Evolutionary conservation across 257 asterid genomes (phyloP).

Genomic region (Solanum tarapatanum): DNA sequence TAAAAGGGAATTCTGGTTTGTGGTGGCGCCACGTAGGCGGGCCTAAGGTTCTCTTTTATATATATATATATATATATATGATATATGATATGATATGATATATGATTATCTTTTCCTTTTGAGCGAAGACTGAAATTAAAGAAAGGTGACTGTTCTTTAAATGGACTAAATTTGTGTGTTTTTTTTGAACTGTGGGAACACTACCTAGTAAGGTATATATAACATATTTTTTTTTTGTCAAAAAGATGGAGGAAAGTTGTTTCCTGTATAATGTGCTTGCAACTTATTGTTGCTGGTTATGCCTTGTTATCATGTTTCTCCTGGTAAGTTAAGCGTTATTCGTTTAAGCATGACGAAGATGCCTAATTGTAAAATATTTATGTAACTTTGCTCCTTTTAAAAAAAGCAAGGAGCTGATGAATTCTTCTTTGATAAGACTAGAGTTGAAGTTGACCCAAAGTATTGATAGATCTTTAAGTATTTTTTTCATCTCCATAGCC

Average conservation of each 20-base stretch:
- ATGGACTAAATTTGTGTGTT: background rate
- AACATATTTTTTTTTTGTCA: background rate
- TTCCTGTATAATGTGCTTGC: background rate
- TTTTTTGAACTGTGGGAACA: background rate
- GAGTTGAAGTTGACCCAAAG: background rate
- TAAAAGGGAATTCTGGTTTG: no score
- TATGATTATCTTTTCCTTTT: background rate
- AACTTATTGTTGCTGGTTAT: background rate
- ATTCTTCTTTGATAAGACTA: background rate
- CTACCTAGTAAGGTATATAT: background rate
- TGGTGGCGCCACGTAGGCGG: no score
- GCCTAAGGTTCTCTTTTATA: no score
- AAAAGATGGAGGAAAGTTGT: background rate
- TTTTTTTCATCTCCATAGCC: background rate
- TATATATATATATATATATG: no score
- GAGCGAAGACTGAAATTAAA: background rate
- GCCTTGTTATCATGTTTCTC: slow-evolving; percentile 1
- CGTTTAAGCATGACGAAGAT: background rate
- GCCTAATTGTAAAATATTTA: background rate
- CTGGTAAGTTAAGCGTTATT: background rate
- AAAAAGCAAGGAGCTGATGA: background rate
- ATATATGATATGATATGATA: no score
- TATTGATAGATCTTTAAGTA: background rate
- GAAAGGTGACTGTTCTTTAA: background rate
- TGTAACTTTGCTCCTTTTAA: background rate